phyloP scores from a whole-genome alignment of 768 basidiomycete genomes.

The Auriscalpium vulgare region DNA sequence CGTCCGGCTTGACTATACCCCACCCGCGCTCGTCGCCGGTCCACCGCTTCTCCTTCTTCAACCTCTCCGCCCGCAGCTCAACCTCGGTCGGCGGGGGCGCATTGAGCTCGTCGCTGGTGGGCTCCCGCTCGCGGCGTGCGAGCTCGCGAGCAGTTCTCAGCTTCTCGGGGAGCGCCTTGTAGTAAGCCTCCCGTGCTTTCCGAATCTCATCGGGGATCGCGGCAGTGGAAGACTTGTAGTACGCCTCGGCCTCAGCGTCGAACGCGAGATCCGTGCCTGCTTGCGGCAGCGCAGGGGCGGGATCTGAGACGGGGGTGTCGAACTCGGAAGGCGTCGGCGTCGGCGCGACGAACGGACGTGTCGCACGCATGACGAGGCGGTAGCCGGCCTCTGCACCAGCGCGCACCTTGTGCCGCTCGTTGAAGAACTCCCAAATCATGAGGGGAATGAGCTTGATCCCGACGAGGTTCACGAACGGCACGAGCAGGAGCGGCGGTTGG shows the following conservation, averaged over 20 bases:
- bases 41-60: slow-evolving; percentile 89
- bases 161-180: slow-evolving; percentile 57
- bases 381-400: slow-evolving; percentile 80
- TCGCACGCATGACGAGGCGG: slow-evolving; percentile 52
- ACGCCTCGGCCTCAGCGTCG: slow-evolving; percentile 54
- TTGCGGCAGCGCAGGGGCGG: slow-evolving; percentile 13
- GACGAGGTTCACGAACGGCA: slow-evolving; percentile 66
- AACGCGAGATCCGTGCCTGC: slow-evolving; percentile 62
- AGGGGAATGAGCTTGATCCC: slow-evolving; percentile 79
- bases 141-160: slow-evolving; percentile 70
- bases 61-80: slow-evolving; percentile 78
- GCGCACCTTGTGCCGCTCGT: slow-evolving; percentile 72
- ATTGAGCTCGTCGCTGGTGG: slow-evolving; percentile 75
- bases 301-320: slow-evolving; percentile 15
- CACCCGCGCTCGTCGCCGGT: slow-evolving; percentile 71
- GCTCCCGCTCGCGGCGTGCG: slow-evolving; percentile 64
- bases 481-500: slow-evolving; percentile 73
- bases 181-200: slow-evolving; percentile 69
- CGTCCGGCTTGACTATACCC: slow-evolving; percentile 61
- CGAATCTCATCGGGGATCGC: slow-evolving; percentile 49
- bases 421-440: slow-evolving; percentile 93
- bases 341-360: slow-evolving; percentile 49
- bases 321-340: slow-evolving; percentile 17
- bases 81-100: slow-evolving; percentile 84
- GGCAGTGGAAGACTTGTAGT: slow-evolving; percentile 57